A percentile compares a stretch with the other conserved stretches of the same genome.
phyloP scores from a whole-genome alignment of 2,329 filamentous ascomycete species.

The Aspergillus japonicus region DNA sequence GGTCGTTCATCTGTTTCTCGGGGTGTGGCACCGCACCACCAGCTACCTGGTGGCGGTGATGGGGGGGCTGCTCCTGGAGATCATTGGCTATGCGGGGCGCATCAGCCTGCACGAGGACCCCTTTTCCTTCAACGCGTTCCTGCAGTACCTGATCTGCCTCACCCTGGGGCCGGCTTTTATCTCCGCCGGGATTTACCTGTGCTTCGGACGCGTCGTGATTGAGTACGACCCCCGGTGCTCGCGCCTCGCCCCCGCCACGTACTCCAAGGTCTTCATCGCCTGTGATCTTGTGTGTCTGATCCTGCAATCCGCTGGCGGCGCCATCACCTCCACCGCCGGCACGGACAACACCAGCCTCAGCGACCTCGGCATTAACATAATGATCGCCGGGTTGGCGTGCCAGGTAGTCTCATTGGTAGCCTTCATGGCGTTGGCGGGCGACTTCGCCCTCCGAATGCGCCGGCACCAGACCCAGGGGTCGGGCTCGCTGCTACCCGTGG shows the following conservation, averaged over 20 bases:
- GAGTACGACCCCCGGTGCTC: constrained; percentile 35
- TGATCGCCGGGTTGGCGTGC: constrained; percentile 63
- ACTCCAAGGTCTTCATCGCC: constrained; percentile 55
- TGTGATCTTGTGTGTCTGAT: constrained; percentile 62
- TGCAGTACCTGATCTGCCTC: constrained; percentile 55
- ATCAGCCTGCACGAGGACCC: constrained; percentile 56
- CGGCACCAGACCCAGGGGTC: neutral
- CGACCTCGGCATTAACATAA: constrained; percentile 57
- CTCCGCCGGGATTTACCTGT: constrained; percentile 64
- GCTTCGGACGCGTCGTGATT: constrained; percentile 35
- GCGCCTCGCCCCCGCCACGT: constrained; percentile 33
- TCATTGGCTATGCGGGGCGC: constrained; percentile 60
- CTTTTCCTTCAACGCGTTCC: constrained; percentile 45
- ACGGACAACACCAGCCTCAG: neutral
- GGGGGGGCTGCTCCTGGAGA: constrained; percentile 55
- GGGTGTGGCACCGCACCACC: constrained; percentile 48
- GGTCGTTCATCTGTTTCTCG: constrained; percentile 43
- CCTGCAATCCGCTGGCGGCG: constrained; percentile 56
- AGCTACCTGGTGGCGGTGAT: constrained; percentile 56
- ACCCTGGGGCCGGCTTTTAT: constrained; percentile 66
- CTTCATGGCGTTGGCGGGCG: constrained; percentile 53
- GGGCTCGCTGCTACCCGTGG: no score
- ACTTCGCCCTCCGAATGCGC: constrained; percentile 50
- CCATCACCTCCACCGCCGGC: constrained; percentile 14
- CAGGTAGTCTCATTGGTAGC: constrained; percentile 59